phyloP scores from a whole-genome alignment of 352 stramenopile species.

The Globisporangium middletonii region DNA sequence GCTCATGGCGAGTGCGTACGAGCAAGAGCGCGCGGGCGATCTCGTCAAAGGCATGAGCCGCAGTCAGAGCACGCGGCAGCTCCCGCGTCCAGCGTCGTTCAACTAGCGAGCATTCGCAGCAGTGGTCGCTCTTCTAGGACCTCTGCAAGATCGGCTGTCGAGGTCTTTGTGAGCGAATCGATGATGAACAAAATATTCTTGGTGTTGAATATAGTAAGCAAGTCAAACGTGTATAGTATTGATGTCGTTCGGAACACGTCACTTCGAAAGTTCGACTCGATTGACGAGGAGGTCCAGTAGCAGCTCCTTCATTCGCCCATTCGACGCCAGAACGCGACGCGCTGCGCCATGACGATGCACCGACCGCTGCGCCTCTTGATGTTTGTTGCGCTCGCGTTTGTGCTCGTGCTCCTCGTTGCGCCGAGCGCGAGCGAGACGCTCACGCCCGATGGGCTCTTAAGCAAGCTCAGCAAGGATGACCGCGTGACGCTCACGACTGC shows the following conservation, averaged over 20 bases:
- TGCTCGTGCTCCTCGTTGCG: not conserved
- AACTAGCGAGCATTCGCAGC: not conserved
- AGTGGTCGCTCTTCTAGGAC: too few species aligned
- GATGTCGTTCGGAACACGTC: too few species aligned
- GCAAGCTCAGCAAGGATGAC: slow-evolving; percentile 12
- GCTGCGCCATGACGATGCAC: not conserved
- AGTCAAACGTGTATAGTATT: too few species aligned
- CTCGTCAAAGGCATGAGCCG: not conserved
- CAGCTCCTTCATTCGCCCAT: too few species aligned
- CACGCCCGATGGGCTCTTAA: slow-evolving; percentile 9
- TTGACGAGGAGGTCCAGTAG: too few species aligned
- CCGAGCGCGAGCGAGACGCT: slow-evolving; percentile 1
- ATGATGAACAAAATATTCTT: too few species aligned
- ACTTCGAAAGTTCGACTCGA: too few species aligned
- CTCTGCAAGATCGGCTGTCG: too few species aligned
- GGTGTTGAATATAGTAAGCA: too few species aligned
- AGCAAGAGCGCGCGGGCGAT: slow-evolving; percentile 16
- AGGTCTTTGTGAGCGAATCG: too few species aligned
- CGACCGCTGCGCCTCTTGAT: not conserved
- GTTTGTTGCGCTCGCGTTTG: not conserved
- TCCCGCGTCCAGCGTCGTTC: slow-evolving; percentile 8
- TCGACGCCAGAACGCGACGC: not conserved
- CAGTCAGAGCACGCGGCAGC: slow-evolving; percentile 5
- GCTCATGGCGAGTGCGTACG: slow-evolving; percentile 55
- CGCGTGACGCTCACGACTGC: slow-evolving; percentile 31